Evolutionary conservation across 2,329 filamentous ascomycete genomes (phyloP).

Genomic region (Beauveria sp.): DNA sequence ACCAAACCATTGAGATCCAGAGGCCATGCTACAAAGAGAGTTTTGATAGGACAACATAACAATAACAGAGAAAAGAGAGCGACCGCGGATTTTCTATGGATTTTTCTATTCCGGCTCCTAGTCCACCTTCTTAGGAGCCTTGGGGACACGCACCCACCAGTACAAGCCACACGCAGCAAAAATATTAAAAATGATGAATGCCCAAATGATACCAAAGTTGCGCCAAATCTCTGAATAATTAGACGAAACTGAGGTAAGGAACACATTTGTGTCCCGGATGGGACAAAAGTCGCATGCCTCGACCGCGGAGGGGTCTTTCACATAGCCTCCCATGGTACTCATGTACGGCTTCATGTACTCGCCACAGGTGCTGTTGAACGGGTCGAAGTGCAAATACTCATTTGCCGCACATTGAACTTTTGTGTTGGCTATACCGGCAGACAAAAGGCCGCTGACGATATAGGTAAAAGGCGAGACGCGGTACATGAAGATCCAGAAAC

Average conservation of each 20-base stretch:
- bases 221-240: conserved; percentile 56
- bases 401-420: conserved; percentile 58
- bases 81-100: no score
- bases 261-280: conserved; percentile 44
- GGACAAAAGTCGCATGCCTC: conserved; percentile 49
- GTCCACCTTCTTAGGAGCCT: conserved; percentile 22
- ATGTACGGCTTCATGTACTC: conserved; percentile 51
- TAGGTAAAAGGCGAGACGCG: conserved; percentile 73
- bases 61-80: no score
- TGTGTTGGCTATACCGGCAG: conserved; percentile 61
- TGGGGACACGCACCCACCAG: conserved; percentile 44
- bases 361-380: conserved; percentile 53
- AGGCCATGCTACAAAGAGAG: no score
- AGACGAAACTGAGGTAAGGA: conserved; percentile 39
- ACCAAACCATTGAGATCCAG: no score
- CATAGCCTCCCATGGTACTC: conserved; percentile 39
- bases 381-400: conserved; percentile 61
- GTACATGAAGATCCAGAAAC: conserved; percentile 74
- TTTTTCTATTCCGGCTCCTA: conserved; percentile 13
- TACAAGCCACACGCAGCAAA: conserved; percentile 29
- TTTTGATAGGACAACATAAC: no score
- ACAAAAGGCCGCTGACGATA: conserved; percentile 64
- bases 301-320: conserved; percentile 41
- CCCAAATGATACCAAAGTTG: conserved; percentile 59
- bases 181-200: conserved; percentile 53